Base-by-base conservation (phyloP, 768 basidiomycete species). In the Dendrothele bispora region DNA sequence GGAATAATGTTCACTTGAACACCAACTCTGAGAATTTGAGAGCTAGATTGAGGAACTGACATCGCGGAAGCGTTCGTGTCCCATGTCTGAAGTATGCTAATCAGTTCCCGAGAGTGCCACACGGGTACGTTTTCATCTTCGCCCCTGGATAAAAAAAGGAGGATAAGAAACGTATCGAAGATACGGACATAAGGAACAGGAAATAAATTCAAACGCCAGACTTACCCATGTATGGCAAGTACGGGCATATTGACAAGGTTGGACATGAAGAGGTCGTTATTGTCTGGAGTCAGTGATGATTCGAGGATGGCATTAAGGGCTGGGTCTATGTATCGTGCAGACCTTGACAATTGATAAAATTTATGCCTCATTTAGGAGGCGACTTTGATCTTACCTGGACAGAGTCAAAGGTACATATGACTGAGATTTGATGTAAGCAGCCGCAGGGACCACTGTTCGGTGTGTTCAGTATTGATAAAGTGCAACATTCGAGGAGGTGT, bases 341-440 rank as follows among this genome's bases (percentile, higher is more conserved):
- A 88, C 51, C 80, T 84, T 29, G 14, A 3, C 39, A 48, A 34
- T 27, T 38, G 3, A 42, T 39, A 4, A 51, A 37, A 39, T 10
- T 25, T 14, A 43, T 7, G 4, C 42, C 12, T 39, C 10, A n/a
- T 30, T 5, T 21, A 24, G 8, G 28, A 38, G 25, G 26, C 10
- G 29, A 34, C 5, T 30, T n/a, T 38, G 35, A n/a, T 29, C 56
- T 45, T 48, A 79, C 77, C 80, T 78, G 36, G 86, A 86, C 64
- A 83, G 74, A 6, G 74, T 76, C 61, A 86, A 77, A 0, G 91
- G 79, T 4, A 93, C 79, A 56, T 97, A 97, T 20, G 86, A 73
- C 54, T 95, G 90, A 3, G 93, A 90, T 53, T 93, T 95, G 57
- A 91, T 79, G 62, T 90, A 95, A 3, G 73, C 91, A 2, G 92